A percentile compares a stretch with the other conserved stretches of the same genome.
Conservation (phyloP, 768 basidiomycete species). For the Leccinum longicurvipes region DNA sequence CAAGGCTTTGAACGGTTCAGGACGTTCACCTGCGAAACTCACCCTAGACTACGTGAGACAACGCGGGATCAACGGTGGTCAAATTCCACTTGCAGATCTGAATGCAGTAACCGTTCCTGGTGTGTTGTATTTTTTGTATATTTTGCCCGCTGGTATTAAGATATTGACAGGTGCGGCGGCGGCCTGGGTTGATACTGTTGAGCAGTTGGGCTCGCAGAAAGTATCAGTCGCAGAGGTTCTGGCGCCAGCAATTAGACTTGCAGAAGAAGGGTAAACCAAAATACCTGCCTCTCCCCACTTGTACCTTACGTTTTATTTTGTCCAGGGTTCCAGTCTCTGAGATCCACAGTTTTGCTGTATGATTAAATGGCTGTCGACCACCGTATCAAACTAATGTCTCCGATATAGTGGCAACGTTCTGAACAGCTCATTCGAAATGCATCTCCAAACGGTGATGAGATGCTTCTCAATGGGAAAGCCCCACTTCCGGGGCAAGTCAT, state of each 20-base stretch:
- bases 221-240: constrained; percentile 67
- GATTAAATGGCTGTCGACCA: constrained; percentile 12
- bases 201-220: constrained; percentile 72
- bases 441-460: constrained; percentile 81
- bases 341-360: constrained; percentile 59
- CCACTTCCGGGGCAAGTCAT: constrained; percentile 85
- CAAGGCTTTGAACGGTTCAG: constrained; percentile 90
- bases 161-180: constrained; percentile 74
- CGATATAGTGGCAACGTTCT: constrained; percentile 42
- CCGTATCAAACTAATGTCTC: constrained; percentile 4
- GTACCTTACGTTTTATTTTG: not conserved
- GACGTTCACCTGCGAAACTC: constrained; percentile 77
- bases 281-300: not conserved
- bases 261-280: constrained; percentile 77
- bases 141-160: constrained; percentile 6
- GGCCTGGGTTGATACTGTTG: constrained; percentile 90
- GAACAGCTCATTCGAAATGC: constrained; percentile 75
- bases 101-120: constrained; percentile 93
- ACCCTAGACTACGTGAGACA: constrained; percentile 67
- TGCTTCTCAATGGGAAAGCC: constrained; percentile 81
- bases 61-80: constrained; percentile 61
- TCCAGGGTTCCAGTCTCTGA: constrained; percentile 84
- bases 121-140: constrained; percentile 13
- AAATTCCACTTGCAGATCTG: constrained; percentile 77
- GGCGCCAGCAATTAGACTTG: constrained; percentile 85